These are phyloP conservation scores for Gautieria morchelliformis DNA, from an alignment of 768 basidiomycete genomes.

Conservation along the genomic window DNA sequence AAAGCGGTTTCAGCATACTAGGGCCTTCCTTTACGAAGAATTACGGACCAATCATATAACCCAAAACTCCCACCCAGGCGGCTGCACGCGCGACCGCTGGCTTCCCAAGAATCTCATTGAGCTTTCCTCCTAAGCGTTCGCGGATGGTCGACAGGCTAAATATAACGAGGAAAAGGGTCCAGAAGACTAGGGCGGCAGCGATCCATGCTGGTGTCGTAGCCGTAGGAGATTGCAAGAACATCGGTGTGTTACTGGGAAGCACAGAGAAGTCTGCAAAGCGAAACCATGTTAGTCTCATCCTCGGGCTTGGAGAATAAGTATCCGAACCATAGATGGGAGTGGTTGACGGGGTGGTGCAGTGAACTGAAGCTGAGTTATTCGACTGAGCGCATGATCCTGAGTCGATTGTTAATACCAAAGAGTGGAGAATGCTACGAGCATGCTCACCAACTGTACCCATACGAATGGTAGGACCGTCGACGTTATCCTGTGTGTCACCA, in stretches of 20 bases:
- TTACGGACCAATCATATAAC: conserved; percentile 59
- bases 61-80: conserved; percentile 68
- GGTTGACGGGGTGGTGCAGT: conserved; percentile 46
- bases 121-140: conserved; percentile 47
- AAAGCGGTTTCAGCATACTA: not conserved
- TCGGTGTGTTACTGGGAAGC: conserved; percentile 48
- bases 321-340: conserved; percentile 53
- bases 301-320: not conserved
- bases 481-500: conserved; percentile 17
- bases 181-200: conserved; percentile 47
- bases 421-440: not conserved
- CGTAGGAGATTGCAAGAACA: conserved; percentile 49
- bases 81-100: conserved; percentile 48
- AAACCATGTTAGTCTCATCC: too few species aligned
- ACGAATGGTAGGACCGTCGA: conserved; percentile 63
- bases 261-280: conserved; percentile 46
- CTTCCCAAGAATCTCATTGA: conserved; percentile 40
- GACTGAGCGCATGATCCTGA: conserved; percentile 60
- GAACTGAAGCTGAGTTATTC: conserved; percentile 37
- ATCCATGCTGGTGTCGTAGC: conserved; percentile 55
- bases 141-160: conserved; percentile 61
- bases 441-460: conserved; percentile 51
- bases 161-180: conserved; percentile 52
- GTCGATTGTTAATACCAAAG: not conserved
- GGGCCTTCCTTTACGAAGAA: not conserved